Base-by-base conservation (phyloP, 176 grass and related monocot genomes). In the Themeda triandra region DNA sequence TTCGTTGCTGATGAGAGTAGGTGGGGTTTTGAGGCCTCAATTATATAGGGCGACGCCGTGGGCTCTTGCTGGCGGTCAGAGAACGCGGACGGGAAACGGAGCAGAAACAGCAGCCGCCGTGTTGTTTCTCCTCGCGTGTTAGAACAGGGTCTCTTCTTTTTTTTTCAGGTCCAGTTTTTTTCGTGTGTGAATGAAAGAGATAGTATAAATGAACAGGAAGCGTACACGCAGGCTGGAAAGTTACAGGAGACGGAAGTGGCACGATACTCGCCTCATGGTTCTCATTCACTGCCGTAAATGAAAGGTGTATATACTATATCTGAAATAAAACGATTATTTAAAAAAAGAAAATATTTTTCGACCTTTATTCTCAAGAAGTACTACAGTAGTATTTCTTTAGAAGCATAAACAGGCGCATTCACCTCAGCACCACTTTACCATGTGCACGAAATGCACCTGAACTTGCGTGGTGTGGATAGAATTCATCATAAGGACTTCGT, bases 81-180 rank as follows among this genome's bases (percentile, higher is more conserved):
- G 23, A 76, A 73, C 76, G 84, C 84, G 76, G 76, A 29, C 67
- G 84, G 66, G 28, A 10, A 82, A 27, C n/a, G 58, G 30, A 31
- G 10, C 9, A 10, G 49, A 51, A 51, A 51, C 69, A 33, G 69
- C 85, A 2, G 59, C 54, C 48, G 80, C 44, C 64, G 45, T 74
- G 75, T 67, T 73, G 74, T 69, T 68, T 53, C 72, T 44, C 29
- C 37, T 59, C 37, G 66, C 54, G 42, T 67, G 73, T 73, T 13
- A 28, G 60, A 88, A 58, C 75, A 73, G 64, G 31, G 76, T 76
- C 35, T 27, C 29, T 60, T 25, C 27, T 35, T 10, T 31, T 36
- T 39, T 64, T 66, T 33, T 48, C 67, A 33, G 56, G 33, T 83
- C n/a, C 13, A 70, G 2, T 66, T 58, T 51, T 58, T 10, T 53